These are phyloP conservation scores for Platanus orientalis DNA, from an alignment of 164 flowering plant genomes.

Conservation along the genomic window DNA sequence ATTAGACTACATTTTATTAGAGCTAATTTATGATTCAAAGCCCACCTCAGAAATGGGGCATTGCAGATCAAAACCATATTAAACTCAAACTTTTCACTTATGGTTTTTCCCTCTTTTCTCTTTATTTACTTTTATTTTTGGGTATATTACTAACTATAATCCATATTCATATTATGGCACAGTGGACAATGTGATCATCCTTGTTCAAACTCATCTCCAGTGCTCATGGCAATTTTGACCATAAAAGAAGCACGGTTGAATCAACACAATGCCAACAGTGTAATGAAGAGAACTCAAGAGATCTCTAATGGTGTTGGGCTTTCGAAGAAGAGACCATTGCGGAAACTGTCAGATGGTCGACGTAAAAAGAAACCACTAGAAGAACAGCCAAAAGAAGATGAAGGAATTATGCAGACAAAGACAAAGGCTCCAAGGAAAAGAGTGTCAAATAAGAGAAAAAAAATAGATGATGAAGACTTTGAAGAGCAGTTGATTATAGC, in stretches of 20 bases:
- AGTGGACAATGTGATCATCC: not conserved
- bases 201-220: too few relatives aligned
- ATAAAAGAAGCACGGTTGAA: constrained; percentile 7
- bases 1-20: too few relatives aligned
- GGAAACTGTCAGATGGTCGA: not conserved
- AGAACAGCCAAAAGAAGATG: constrained; percentile 6
- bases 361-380: not conserved
- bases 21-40: too few relatives aligned
- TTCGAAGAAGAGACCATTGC: constrained; percentile 9
- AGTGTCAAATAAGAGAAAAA: constrained; percentile 4
- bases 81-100: too few relatives aligned
- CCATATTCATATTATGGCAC: not conserved
- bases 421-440: constrained; percentile 3
- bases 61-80: too few relatives aligned
- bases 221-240: constrained; percentile 18
- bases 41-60: too few relatives aligned
- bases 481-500: constrained; percentile 3
- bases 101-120: too few relatives aligned
- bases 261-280: not conserved
- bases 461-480: constrained; percentile 18
- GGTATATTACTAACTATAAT: not conserved
- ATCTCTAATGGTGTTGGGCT: not conserved
- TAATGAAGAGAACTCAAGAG: not conserved
- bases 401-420: not conserved
- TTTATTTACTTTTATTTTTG: too few relatives aligned